These are phyloP conservation scores for Chloromonas sp. DNA, from an alignment of 163 green algal genomes.

Conservation along the genomic window DNA sequence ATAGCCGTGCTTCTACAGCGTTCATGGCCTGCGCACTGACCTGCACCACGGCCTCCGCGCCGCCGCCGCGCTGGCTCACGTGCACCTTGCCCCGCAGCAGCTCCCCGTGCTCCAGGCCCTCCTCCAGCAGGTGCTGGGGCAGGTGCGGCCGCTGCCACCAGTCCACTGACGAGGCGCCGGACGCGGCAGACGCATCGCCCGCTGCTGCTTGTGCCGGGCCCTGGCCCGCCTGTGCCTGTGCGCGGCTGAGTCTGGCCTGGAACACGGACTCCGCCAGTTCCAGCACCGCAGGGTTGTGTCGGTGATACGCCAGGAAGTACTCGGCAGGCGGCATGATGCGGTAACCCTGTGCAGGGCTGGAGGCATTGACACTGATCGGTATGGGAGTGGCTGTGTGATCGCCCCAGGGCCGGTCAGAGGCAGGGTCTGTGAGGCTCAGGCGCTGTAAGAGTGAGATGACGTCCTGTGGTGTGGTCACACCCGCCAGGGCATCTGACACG, in stretches of 20 bases:
- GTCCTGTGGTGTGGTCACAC: background rate
- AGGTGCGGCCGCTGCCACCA: conserved; percentile 1
- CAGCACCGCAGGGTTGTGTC: conserved; percentile 12
- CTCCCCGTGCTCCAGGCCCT: conserved; percentile 28
- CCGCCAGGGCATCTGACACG: conserved; percentile 30
- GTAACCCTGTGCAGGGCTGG: conserved; percentile 13
- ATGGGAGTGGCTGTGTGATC: too few species aligned
- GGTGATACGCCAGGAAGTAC: conserved; percentile 31
- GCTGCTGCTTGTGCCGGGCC: background rate
- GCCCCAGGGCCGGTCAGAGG: too few species aligned
- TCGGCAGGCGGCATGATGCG: conserved; percentile 29
- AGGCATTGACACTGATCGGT: background rate
- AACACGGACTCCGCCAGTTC: conserved; percentile 40
- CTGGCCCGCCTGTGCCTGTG: background rate
- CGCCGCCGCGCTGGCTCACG: conserved; percentile 24
- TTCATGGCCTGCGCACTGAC: conserved; percentile 15
- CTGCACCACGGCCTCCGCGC: conserved; percentile 37
- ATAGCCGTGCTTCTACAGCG: background rate
- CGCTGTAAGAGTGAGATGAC: background rate
- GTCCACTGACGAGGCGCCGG: background rate
- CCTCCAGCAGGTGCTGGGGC: conserved; percentile 31
- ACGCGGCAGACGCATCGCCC: background rate
- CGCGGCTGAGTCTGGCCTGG: conserved; percentile 10
- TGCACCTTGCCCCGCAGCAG: conserved; percentile 42
- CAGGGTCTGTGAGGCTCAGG: too few species aligned